phyloP scores from a whole-genome alignment of 306 rosid species.

The Styphnolobium japonicum region DNA sequence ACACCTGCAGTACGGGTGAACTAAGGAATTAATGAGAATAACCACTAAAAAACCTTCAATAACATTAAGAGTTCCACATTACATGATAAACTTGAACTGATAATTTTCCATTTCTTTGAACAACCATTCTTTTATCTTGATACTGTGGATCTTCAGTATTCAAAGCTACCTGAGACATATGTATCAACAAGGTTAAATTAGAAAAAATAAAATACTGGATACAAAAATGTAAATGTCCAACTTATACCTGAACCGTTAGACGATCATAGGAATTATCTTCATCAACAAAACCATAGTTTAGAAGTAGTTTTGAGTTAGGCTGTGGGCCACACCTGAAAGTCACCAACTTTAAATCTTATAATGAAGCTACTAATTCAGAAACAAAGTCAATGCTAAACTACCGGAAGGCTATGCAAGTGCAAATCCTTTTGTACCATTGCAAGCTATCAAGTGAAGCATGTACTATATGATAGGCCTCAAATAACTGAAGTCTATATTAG shows the following conservation, averaged over 20 bases:
- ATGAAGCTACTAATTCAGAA: neutral
- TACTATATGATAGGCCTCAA: too few species aligned
- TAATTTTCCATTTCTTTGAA: slow-evolving; percentile 85
- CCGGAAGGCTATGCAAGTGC: neutral
- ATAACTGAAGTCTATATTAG: too few species aligned
- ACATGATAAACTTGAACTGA: slow-evolving; percentile 81
- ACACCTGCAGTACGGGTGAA: slow-evolving; percentile 49
- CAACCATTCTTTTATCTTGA: slow-evolving; percentile 94
- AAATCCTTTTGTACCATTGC: neutral
- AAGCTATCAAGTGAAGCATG: slow-evolving; percentile 18
- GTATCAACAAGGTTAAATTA: slow-evolving; percentile 24
- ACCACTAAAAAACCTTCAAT: neutral
- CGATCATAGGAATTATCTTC: slow-evolving; percentile 82
- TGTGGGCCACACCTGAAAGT: slow-evolving; percentile 97
- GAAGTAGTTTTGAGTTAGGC: slow-evolving; percentile 85
- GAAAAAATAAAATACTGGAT: slow-evolving; percentile 19
- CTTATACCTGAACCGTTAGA: slow-evolving; percentile 63
- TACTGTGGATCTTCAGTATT: slow-evolving; percentile 94
- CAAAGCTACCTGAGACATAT: slow-evolving; percentile 74
- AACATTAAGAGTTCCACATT: slow-evolving; percentile 21
- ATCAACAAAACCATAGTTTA: slow-evolving; percentile 93
- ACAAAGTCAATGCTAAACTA: neutral
- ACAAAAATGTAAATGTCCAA: slow-evolving; percentile 9
- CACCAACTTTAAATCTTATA: slow-evolving; percentile 22
- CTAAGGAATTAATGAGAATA: slow-evolving; percentile 19